Conservation (phyloP, 352 stramenopile genomes). For the Phytophthora cryptogea region DNA sequence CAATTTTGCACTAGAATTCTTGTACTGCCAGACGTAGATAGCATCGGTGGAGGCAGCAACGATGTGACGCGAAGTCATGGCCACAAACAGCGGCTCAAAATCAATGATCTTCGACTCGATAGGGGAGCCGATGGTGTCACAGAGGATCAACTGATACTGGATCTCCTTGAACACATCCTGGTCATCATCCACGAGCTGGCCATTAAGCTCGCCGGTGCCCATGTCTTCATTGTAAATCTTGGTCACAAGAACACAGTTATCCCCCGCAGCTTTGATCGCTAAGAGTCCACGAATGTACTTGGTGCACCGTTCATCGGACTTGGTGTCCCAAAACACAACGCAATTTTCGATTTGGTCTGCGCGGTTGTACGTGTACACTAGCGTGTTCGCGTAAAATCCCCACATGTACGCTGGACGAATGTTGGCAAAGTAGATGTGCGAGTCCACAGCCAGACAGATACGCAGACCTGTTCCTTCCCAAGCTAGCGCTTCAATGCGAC, state of each 20-base stretch:
- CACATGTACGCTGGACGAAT: conserved; percentile 93
- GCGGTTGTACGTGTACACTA: conserved; percentile 92
- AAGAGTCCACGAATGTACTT: conserved; percentile 88
- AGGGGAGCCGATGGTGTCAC: conserved; percentile 82
- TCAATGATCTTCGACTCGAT: conserved; percentile 87
- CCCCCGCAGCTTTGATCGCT: conserved; percentile 77
- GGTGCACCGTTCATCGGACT: conserved; percentile 82
- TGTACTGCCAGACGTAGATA: conserved; percentile 95
- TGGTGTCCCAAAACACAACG: conserved; percentile 93
- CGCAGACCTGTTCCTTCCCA: conserved; percentile 92
- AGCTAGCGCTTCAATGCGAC: conserved; percentile 83
- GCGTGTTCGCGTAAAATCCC: conserved; percentile 88
- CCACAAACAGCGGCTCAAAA: conserved; percentile 83
- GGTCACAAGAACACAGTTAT: conserved; percentile 88
- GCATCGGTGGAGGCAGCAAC: conserved; percentile 77
- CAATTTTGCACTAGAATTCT: conserved; percentile 78
- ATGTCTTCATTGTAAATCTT: conserved; percentile 84
- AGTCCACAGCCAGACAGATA: conserved; percentile 93
- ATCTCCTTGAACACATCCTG: conserved; percentile 53
- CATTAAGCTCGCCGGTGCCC: conserved; percentile 29
- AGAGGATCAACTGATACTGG: conserved; percentile 88
- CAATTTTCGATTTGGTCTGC: conserved; percentile 87
- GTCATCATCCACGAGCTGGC: conserved; percentile 27
- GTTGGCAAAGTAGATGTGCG: conserved; percentile 96
- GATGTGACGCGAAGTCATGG: conserved; percentile 89